phyloP scores from a whole-genome alignment of 2,329 filamentous ascomycete genomes.

The Colletotrichum tropicale region DNA sequence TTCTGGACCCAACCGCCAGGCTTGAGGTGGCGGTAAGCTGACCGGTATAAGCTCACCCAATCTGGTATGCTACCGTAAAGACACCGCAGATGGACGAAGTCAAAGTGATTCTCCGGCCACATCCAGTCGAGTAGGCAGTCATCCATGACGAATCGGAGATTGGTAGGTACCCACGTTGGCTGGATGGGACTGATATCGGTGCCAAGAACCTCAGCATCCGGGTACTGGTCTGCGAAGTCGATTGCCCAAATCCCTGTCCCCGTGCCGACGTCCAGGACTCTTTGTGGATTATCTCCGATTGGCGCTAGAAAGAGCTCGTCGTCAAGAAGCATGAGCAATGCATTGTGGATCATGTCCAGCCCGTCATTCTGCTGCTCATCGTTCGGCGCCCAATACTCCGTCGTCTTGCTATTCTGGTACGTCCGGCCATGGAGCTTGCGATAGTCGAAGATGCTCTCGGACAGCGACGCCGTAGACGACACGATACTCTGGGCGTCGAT shows the following conservation, averaged over 20 bases:
- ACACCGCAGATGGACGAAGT: constrained; percentile 63
- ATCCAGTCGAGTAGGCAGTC: constrained; percentile 55
- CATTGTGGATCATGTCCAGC: constrained; percentile 18
- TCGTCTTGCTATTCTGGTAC: constrained; percentile 30
- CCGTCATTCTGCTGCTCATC: constrained; percentile 25
- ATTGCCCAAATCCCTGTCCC: constrained; percentile 62
- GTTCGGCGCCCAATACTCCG: constrained; percentile 28
- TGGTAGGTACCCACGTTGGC: constrained; percentile 59
- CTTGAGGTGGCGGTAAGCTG: constrained; percentile 50
- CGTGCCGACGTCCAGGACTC: constrained; percentile 43
- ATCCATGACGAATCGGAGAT: constrained; percentile 64
- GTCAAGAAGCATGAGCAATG: constrained; percentile 30
- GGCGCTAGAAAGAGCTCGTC: constrained; percentile 42
- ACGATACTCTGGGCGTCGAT: constrained; percentile 23
- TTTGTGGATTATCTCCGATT: constrained; percentile 29
- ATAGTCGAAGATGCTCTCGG: constrained; percentile 35
- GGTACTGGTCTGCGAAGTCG: constrained; percentile 50
- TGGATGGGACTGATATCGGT: constrained; percentile 64
- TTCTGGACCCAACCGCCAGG: constrained; percentile 50
- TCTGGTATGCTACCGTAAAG: constrained; percentile 59
- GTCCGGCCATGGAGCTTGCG: constrained; percentile 34
- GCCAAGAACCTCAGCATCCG: constrained; percentile 48
- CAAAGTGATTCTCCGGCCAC: constrained; percentile 53
- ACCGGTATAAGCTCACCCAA: constrained; percentile 55
- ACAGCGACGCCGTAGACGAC: constrained; percentile 33